A percentile compares a stretch with the other conserved stretches of the same genome.
These are phyloP conservation scores for Thelonectria blattea DNA, from an alignment of 2,329 filamentous ascomycete genomes.

Conservation along the genomic window DNA sequence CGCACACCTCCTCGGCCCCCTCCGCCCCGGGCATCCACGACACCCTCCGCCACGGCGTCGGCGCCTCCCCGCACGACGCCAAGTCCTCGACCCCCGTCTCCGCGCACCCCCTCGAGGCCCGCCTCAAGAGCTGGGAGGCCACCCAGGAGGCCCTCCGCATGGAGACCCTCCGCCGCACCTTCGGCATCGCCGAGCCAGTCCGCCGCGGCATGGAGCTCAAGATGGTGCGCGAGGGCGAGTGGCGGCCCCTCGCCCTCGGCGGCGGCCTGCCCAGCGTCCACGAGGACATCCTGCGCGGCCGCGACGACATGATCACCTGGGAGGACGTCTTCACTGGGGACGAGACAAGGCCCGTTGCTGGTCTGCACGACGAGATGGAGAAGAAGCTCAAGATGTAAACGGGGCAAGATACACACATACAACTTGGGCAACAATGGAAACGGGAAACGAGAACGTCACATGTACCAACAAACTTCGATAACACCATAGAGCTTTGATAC, in stretches of 20 bases:
- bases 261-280: constrained; percentile 70
- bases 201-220: constrained; percentile 94
- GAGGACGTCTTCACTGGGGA: constrained; percentile 91
- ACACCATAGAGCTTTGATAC: constrained; percentile 27
- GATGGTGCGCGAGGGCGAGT: constrained; percentile 81
- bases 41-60: constrained; percentile 84
- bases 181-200: constrained; percentile 91
- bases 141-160: constrained; percentile 90
- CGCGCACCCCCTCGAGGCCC: constrained; percentile 88
- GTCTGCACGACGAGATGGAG: constrained; percentile 94
- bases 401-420: not conserved
- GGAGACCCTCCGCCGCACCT: constrained; percentile 84
- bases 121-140: constrained; percentile 86
- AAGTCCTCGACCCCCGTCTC: constrained; percentile 56
- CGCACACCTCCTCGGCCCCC: constrained; percentile 73
- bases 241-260: constrained; percentile 75
- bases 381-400: constrained; percentile 76
- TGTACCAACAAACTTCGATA: constrained; percentile 29
- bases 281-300: constrained; percentile 84
- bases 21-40: constrained; percentile 94
- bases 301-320: constrained; percentile 82
- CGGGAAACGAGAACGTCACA: constrained; percentile 9
- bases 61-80: constrained; percentile 61
- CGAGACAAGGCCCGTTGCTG: constrained; percentile 71
- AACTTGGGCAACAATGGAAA: not conserved